Conservation (phyloP, 1,284 basidiomycete species). For the Leccinum variabile region DNA sequence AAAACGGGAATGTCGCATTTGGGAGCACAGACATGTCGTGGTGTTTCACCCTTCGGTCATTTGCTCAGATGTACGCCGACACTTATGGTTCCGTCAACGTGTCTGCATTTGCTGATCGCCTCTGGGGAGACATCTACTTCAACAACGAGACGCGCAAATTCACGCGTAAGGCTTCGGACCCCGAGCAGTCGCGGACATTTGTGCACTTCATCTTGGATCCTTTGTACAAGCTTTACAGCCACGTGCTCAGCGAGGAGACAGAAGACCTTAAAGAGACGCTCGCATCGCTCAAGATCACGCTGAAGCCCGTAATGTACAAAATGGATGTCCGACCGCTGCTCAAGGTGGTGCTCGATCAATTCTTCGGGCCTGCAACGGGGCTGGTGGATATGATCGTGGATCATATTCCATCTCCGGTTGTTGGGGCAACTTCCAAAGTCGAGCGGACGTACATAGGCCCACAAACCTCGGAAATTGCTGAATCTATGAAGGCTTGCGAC, state of each 20-base stretch:
- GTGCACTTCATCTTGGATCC: constrained; percentile 97
- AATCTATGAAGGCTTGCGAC: constrained; percentile 82
- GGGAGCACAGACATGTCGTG: constrained; percentile 96
- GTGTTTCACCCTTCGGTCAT: constrained; percentile 94
- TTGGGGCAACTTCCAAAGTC: constrained; percentile 73
- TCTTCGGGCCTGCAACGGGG: constrained; percentile 90
- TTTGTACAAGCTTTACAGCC: constrained; percentile 95
- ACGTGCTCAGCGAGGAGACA: constrained; percentile 91
- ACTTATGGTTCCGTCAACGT: constrained; percentile 81
- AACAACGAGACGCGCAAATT: constrained; percentile 85
- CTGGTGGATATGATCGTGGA: constrained; percentile 91
- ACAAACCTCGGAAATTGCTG: constrained; percentile 74
- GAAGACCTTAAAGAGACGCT: constrained; percentile 83
- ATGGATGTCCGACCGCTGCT: constrained; percentile 96
- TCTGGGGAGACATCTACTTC: constrained; percentile 99
- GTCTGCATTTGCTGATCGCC: constrained; percentile 72
- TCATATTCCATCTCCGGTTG: constrained; percentile 83
- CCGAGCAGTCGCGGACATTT: constrained; percentile 84
- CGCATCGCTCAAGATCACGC: constrained; percentile 75
- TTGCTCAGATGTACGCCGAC: constrained; percentile 96
- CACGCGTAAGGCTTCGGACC: constrained; percentile 79
- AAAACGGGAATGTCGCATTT: constrained; percentile 96
- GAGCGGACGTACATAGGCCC: constrained; percentile 86
- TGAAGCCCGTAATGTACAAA: constrained; percentile 95
- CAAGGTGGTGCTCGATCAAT: constrained; percentile 92